A percentile compares a stretch with the other conserved stretches of the same genome.
Conservation (phyloP, 2,329 filamentous ascomycete genomes). For the Didymella pinodella region DNA sequence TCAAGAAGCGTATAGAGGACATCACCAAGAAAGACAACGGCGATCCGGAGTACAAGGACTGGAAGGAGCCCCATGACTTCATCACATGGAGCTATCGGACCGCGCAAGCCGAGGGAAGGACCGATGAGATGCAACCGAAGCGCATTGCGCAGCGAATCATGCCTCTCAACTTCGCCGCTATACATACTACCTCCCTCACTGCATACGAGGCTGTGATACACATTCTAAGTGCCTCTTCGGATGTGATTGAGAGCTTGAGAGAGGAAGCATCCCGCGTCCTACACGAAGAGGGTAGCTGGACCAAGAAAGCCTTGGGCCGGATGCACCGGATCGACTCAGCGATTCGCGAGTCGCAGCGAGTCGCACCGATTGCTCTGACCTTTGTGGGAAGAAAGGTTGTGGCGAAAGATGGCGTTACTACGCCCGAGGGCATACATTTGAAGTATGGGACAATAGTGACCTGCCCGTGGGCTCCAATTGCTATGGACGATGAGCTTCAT, state of each 20-base stretch:
- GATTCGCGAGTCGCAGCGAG: constrained; percentile 62
- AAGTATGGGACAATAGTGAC: background rate
- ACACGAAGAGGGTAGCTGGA: constrained; percentile 55
- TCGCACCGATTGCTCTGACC: constrained; percentile 58
- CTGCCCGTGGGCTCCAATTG: background rate
- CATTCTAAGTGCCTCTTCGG: background rate
- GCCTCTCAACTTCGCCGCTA: constrained; percentile 66
- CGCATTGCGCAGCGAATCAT: constrained; percentile 62
- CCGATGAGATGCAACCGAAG: constrained; percentile 57
- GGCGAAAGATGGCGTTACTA: constrained; percentile 65
- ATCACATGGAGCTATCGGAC: constrained; percentile 65
- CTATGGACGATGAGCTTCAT: constrained; percentile 56
- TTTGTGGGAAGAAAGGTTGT: constrained; percentile 59
- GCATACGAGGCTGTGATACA: constrained; percentile 52
- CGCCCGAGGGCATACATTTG: background rate
- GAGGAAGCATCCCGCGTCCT: constrained; percentile 53
- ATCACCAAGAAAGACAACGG: constrained; percentile 54
- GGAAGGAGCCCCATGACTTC: constrained; percentile 63
- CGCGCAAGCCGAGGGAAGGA: constrained; percentile 56
- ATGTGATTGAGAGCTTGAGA: constrained; percentile 42
- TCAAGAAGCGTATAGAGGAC: constrained; percentile 59
- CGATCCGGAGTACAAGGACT: constrained; percentile 53
- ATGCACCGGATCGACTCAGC: constrained; percentile 61
- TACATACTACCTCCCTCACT: constrained; percentile 66
- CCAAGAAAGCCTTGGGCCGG: constrained; percentile 54